Conservation (phyloP, 495 filamentous ascomycete species). For the Parachaetomium inaequale region DNA sequence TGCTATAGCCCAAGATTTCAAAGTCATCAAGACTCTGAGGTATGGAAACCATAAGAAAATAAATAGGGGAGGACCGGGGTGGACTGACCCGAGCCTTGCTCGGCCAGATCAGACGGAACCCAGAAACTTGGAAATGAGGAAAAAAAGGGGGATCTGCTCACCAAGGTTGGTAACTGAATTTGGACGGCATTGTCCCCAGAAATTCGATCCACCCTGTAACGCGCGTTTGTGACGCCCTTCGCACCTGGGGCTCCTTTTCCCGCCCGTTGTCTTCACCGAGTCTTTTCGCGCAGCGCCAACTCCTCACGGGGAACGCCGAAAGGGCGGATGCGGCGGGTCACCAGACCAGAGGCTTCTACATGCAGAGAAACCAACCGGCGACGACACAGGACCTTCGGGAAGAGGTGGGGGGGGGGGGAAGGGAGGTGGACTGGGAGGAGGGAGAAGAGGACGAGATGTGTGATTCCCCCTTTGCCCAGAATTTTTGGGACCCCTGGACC, state of each 20-base stretch:
- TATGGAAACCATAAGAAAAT: not conserved
- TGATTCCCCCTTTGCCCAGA: slow-evolving; percentile 9
- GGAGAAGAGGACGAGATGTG: slow-evolving; percentile 4
- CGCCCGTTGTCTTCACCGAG: slow-evolving; percentile 3
- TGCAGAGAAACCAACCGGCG: slow-evolving; percentile 25
- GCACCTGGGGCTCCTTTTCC: slow-evolving; percentile 8
- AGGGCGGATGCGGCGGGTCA: slow-evolving; percentile 26
- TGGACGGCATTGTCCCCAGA: slow-evolving; percentile 29
- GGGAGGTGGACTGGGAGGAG: not conserved
- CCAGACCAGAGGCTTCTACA: slow-evolving; percentile 23
- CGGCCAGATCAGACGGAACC: not conserved
- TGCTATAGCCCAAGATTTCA: not conserved
- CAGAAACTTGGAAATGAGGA: not conserved
- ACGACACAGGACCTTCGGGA: slow-evolving; percentile 14
- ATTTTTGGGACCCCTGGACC: slow-evolving; percentile 12
- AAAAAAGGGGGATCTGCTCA: slow-evolving; percentile 20
- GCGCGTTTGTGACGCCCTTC: not conserved
- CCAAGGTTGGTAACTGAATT: slow-evolving; percentile 32
- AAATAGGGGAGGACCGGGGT: not conserved
- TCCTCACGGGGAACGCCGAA: slow-evolving; percentile 32
- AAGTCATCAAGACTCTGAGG: not conserved
- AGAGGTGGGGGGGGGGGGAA: slow-evolving; percentile 12
- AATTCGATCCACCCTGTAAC: slow-evolving; percentile 11
- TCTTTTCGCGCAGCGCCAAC: slow-evolving; percentile 20
- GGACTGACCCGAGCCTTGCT: not conserved